A percentile compares a stretch with the other conserved stretches of the same genome.
Evolutionary conservation across 1,284 basidiomycete species (phyloP).

Genomic region (Mycena sp.): DNA sequence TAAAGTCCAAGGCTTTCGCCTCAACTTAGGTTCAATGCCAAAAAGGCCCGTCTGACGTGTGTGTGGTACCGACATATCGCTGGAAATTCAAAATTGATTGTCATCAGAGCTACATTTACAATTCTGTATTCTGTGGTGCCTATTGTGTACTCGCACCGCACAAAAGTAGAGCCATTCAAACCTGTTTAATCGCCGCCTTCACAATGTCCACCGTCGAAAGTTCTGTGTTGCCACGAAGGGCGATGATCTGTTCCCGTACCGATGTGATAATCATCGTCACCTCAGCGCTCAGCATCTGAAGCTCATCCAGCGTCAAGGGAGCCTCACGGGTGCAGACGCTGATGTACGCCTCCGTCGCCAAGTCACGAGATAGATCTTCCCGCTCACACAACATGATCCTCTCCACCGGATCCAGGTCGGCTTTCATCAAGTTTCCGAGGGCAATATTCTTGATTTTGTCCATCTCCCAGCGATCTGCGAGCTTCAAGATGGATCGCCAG

Average conservation of each 20-base stretch:
- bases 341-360: constrained; percentile 27
- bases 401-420: constrained; percentile 25
- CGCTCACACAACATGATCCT: constrained; percentile 29
- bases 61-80: too few relatives aligned
- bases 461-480: constrained; percentile 31
- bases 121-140: too few relatives aligned
- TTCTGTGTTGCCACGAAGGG: constrained; percentile 25
- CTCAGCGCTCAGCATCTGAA: constrained; percentile 21
- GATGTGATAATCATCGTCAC: constrained; percentile 24
- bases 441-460: constrained; percentile 27
- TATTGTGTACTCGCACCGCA: too few relatives aligned
- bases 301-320: constrained; percentile 23
- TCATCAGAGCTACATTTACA: too few relatives aligned
- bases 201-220: constrained; percentile 15
- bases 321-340: constrained; percentile 26
- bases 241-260: constrained; percentile 22
- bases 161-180: too few relatives aligned
- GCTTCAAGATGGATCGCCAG: constrained; percentile 25
- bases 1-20: too few relatives aligned
- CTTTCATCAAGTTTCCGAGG: constrained; percentile 22
- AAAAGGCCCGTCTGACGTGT: too few relatives aligned
- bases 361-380: constrained; percentile 22
- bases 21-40: too few relatives aligned
- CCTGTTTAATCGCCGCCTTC: constrained; percentile 10
- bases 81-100: too few relatives aligned